Evolutionary conservation across 2,329 filamentous ascomycete species (phyloP).

Genomic region (Beauveria sp.): DNA sequence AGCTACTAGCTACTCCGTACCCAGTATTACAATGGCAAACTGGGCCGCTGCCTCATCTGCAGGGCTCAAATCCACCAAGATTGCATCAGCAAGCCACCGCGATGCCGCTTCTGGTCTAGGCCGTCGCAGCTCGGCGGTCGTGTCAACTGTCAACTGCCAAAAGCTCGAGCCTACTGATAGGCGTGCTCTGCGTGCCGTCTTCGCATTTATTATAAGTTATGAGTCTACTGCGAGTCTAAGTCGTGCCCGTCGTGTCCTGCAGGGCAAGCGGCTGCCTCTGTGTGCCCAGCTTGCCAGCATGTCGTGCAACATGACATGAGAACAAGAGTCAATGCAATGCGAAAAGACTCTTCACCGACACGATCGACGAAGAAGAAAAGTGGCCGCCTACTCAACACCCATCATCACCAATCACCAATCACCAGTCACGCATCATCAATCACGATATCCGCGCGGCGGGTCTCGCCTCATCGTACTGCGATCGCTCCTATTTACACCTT

Average conservation of each 20-base stretch:
- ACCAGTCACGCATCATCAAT: not conserved
- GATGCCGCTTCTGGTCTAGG: conserved; percentile 5
- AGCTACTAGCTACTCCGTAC: too few species aligned
- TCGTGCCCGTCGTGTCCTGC: not conserved
- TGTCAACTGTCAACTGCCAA: not conserved
- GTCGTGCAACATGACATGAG: not conserved
- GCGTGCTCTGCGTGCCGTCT: not conserved
- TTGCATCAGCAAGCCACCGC: not conserved
- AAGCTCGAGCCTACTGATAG: not conserved
- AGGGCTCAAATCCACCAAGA: not conserved
- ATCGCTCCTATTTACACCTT: not conserved
- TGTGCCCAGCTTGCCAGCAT: not conserved
- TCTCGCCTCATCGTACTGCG: not conserved
- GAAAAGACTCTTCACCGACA: not conserved
- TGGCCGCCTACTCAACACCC: not conserved
- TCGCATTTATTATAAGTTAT: not conserved
- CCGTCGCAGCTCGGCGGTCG: not conserved
- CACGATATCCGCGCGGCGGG: not conserved
- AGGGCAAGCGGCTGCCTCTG: not conserved
- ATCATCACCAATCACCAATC: not conserved
- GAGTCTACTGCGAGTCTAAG: not conserved
- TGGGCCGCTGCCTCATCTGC: not conserved
- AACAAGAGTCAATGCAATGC: too few species aligned
- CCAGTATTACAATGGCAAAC: too few species aligned
- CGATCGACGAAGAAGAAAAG: not conserved